phyloP scores from a whole-genome alignment of 192 early-diverging fungal species.

The Mortierella hygrophila region DNA sequence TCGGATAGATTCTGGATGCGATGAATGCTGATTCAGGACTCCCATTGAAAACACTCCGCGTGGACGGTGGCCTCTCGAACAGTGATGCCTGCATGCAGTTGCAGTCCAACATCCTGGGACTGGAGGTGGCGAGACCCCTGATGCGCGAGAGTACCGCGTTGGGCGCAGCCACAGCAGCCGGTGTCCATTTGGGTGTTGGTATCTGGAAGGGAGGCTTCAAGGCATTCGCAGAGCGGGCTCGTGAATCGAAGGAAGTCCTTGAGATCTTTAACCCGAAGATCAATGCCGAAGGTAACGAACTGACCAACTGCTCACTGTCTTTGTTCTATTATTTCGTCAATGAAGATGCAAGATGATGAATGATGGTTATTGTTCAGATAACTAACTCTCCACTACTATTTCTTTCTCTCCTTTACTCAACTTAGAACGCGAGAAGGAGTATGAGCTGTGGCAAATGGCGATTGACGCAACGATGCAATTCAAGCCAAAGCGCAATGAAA shows the following conservation, averaged over 20 bases:
- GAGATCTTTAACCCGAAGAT: slow-evolving; percentile 25
- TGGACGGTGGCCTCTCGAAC: slow-evolving; percentile 96
- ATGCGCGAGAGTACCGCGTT: slow-evolving; percentile 95
- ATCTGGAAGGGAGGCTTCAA: slow-evolving; percentile 53
- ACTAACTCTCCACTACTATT: neutral
- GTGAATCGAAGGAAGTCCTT: slow-evolving; percentile 14
- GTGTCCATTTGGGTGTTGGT: slow-evolving; percentile 71
- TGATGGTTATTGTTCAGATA: neutral
- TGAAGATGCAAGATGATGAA: neutral
- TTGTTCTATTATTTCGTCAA: neutral
- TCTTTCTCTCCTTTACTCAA: slow-evolving; percentile 6
- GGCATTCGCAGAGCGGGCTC: slow-evolving; percentile 30
- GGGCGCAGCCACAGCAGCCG: slow-evolving; percentile 93
- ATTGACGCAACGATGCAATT: slow-evolving; percentile 53
- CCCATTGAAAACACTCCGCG: slow-evolving; percentile 80
- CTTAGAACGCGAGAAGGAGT: slow-evolving; percentile 72
- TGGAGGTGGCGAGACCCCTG: slow-evolving; percentile 82
- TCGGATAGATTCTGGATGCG: slow-evolving; percentile 76
- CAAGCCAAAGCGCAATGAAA: no score
- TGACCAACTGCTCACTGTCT: neutral
- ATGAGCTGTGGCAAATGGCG: slow-evolving; percentile 80
- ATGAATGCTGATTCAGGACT: slow-evolving; percentile 86
- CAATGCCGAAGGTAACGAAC: slow-evolving; percentile 27
- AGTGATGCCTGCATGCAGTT: slow-evolving; percentile 94
- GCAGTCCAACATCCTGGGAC: slow-evolving; percentile 86